phyloP scores from a whole-genome alignment of 805 yeast species.

The Ascoidea tarda region DNA sequence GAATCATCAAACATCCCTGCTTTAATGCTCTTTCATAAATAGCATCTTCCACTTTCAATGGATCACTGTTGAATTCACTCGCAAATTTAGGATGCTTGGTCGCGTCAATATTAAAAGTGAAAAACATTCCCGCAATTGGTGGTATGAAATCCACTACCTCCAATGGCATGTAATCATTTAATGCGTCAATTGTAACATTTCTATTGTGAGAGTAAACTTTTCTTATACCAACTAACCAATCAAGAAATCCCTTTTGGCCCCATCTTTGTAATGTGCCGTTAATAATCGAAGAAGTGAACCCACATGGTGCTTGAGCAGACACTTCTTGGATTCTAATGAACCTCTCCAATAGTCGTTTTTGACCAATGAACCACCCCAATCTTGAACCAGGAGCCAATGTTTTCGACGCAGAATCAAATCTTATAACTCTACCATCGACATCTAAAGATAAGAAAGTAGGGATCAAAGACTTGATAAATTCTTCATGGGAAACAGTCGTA shows the following conservation, averaged over 20 bases:
- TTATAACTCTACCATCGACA: slow-evolving; percentile 76
- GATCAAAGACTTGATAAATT: slow-evolving; percentile 51
- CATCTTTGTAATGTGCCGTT: slow-evolving; percentile 65
- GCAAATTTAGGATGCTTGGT: slow-evolving; percentile 65
- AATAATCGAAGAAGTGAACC: slow-evolving; percentile 60
- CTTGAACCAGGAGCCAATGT: slow-evolving; percentile 86
- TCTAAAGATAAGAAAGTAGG: slow-evolving; percentile 68
- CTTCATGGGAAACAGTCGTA: slow-evolving; percentile 41
- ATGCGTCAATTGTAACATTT: slow-evolving; percentile 71
- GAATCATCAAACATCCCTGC: slow-evolving; percentile 58
- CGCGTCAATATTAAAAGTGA: slow-evolving; percentile 62
- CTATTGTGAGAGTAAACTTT: slow-evolving; percentile 78
- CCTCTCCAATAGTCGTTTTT: slow-evolving; percentile 47
- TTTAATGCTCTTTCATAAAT: slow-evolving; percentile 47
- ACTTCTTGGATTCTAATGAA: slow-evolving; percentile 66
- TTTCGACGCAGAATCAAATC: slow-evolving; percentile 85
- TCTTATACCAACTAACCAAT: slow-evolving; percentile 79
- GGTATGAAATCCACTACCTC: slow-evolving; percentile 28
- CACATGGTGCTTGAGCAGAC: slow-evolving; percentile 67
- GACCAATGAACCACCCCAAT: slow-evolving; percentile 82
- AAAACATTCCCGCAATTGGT: slow-evolving; percentile 84
- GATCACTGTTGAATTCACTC: slow-evolving; percentile 41
- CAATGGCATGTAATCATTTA: slow-evolving; percentile 42
- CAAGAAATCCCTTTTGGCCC: slow-evolving; percentile 84
- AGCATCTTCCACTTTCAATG: slow-evolving; percentile 47